phyloP scores from a whole-genome alignment of 2,329 filamentous ascomycete genomes.

The Leptographium galeiforme region DNA sequence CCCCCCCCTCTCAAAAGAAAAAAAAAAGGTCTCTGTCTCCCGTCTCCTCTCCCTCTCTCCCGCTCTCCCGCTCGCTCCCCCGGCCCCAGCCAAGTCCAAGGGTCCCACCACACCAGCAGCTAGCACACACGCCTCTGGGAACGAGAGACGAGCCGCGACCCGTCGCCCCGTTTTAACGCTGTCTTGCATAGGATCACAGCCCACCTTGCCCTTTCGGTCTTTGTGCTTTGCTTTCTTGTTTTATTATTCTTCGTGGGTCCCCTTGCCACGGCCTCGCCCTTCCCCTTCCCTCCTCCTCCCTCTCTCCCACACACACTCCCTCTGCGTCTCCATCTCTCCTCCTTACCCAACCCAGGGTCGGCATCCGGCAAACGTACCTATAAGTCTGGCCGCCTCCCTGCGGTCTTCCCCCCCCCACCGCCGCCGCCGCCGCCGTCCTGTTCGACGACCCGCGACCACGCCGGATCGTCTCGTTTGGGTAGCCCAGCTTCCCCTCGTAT shows the following conservation, averaged over 20 bases:
- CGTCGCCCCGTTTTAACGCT: slow-evolving; percentile 9
- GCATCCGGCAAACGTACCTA: neutral
- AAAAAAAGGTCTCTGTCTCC: too few species aligned
- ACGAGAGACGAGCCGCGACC: slow-evolving; percentile 10
- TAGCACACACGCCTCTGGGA: slow-evolving; percentile 5
- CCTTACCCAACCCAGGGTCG: slow-evolving; percentile 3
- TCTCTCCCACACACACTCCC: neutral
- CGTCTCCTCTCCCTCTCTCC: too few species aligned
- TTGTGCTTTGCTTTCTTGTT: neutral
- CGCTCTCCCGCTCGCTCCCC: too few species aligned
- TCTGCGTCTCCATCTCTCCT: neutral
- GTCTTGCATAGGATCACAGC: slow-evolving; percentile 12
- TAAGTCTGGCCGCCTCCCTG: slow-evolving; percentile 20
- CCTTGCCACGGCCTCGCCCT: neutral
- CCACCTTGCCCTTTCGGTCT: neutral
- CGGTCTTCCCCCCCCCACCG: slow-evolving; percentile 19
- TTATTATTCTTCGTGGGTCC: neutral
- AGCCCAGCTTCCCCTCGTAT: too few species aligned
- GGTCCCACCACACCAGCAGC: slow-evolving; percentile 1
- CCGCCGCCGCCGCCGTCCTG: too few species aligned
- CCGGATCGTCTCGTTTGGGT: too few species aligned
- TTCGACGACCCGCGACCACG: too few species aligned
- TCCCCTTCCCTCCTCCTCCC: neutral
- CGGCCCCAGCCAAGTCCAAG: neutral
- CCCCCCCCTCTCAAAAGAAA: too few species aligned